phyloP scores from a whole-genome alignment of 2,329 filamentous ascomycete species.

The Dactylella cylindrospora region DNA sequence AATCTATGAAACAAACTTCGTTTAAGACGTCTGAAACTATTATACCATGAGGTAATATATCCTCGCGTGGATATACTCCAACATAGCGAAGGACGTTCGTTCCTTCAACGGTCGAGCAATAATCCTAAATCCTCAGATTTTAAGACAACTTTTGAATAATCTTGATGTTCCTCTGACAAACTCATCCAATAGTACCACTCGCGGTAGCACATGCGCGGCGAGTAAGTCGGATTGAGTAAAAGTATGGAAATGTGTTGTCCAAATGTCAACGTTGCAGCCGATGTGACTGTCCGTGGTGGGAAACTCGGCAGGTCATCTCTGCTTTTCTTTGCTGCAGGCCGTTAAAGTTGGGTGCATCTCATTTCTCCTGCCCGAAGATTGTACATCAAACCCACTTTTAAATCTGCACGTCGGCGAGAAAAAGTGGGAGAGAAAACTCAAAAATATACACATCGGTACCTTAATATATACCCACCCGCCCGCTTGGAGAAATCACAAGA shows the following conservation, averaged over 20 bases:
- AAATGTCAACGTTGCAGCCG: slow-evolving; percentile 10
- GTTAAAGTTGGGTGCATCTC: too few species aligned
- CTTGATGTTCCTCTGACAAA: not conserved
- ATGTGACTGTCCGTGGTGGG: slow-evolving; percentile 4
- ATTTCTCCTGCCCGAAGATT: slow-evolving; percentile 33
- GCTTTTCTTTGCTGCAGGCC: too few species aligned
- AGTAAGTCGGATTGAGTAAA: slow-evolving; percentile 1
- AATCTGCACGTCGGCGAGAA: slow-evolving; percentile 10
- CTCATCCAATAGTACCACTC: not conserved
- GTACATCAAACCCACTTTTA: too few species aligned
- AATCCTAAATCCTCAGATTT: not conserved
- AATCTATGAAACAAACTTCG: too few species aligned
- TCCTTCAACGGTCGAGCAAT: not conserved
- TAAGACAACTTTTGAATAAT: not conserved
- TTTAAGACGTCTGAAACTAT: too few species aligned
- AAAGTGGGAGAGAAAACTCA: too few species aligned
- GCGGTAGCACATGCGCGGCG: not conserved
- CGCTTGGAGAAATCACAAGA: not conserved
- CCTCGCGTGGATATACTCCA: too few species aligned
- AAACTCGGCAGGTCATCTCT: not conserved
- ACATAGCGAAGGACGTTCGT: too few species aligned
- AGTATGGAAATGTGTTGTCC: slow-evolving; percentile 25
- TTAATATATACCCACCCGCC: not conserved
- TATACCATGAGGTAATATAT: not conserved
- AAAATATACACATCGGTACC: too few species aligned